Evolutionary conservation across 345 rosid genomes (phyloP), one percentile per base, ranked within the genome.

Genomic region (Eucalyptus erythrocorys): DNA sequence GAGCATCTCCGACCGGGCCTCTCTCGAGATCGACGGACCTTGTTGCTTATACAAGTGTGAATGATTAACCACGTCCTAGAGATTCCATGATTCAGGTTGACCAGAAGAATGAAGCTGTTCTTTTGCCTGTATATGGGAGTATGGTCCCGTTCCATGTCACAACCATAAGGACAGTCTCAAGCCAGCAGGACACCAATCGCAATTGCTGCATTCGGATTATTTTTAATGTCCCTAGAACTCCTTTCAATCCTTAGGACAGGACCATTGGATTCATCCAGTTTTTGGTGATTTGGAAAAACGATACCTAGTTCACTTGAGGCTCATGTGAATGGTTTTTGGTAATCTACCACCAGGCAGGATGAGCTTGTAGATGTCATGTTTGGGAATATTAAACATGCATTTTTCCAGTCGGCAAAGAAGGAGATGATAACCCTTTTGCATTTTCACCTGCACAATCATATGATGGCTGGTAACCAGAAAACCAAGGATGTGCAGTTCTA

Each of bases 91-190:
- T 97, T 89, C 96, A 93, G 92, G 90, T 97, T 87, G 99, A 97
- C 92, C 97, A 95, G 92, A 97, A 92, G 94, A 94, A 96, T 87
- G 98, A 97, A 90, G 97, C 98, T 24, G 92, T 97, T 61, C 94
- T 96, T n/a, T n/a, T 71, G 88, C 99, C 99, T 68, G 92, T 97
- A 85, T 93, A 96, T 87, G 99, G 99, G 34, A 94, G 93, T 89
- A 95, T 97, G 95, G 96, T 95, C 24, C 99, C 99, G 4, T 96
- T 96, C 92, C 99, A 96, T 92, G 98, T 96, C 32, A 96, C 97
- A 47, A 95, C 98, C 10, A 93, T 96, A 88, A 96, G 95, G 93
- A 97, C 95, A 79, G 99, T 95, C 84, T 96, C 98, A 37, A 95
- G 97, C 92, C 98, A 96, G 95, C 96, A 95, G 89, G 99, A 96